Conservation (phyloP, 768 basidiomycete genomes). For the Amyloporia xantha region DNA sequence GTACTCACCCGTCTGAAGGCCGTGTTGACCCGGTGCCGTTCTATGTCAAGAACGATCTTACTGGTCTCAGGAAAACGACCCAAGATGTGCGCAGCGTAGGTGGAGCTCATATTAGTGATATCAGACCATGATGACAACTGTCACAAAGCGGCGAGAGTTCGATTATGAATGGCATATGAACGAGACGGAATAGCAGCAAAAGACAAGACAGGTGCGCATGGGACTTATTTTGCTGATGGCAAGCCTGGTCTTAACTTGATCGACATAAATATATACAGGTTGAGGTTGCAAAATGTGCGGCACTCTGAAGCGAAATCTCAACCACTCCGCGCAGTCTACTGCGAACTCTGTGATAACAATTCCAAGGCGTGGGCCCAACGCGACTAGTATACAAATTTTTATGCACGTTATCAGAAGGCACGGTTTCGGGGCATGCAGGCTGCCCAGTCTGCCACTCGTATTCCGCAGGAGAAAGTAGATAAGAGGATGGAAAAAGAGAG, state of each 20-base stretch:
- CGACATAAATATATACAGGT: constrained; percentile 35
- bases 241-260: not conserved
- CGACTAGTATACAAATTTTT: constrained; percentile 87
- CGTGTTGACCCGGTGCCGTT: constrained; percentile 83
- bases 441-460: constrained; percentile 48
- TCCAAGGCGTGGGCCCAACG: constrained; percentile 82
- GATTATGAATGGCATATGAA: constrained; percentile 78
- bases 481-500: constrained; percentile 81
- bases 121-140: constrained; percentile 61
- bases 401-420: constrained; percentile 81
- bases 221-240: not conserved
- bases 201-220: constrained; percentile 63
- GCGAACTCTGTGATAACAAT: constrained; percentile 79
- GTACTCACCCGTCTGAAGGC: constrained; percentile 34
- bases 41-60: constrained; percentile 67
- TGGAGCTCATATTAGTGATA: not conserved
- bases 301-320: constrained; percentile 62
- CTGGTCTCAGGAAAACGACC: constrained; percentile 71
- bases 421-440: constrained; percentile 80
- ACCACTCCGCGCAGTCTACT: constrained; percentile 72
- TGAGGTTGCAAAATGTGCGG: constrained; percentile 54
- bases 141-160: constrained; percentile 70
- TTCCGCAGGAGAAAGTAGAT: constrained; percentile 60
- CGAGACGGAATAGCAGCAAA: constrained; percentile 74
- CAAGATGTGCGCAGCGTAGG: constrained; percentile 59